Evolutionary conservation across 2,329 filamentous ascomycete genomes (phyloP).

Genomic region (Xylaria polymorpha): DNA sequence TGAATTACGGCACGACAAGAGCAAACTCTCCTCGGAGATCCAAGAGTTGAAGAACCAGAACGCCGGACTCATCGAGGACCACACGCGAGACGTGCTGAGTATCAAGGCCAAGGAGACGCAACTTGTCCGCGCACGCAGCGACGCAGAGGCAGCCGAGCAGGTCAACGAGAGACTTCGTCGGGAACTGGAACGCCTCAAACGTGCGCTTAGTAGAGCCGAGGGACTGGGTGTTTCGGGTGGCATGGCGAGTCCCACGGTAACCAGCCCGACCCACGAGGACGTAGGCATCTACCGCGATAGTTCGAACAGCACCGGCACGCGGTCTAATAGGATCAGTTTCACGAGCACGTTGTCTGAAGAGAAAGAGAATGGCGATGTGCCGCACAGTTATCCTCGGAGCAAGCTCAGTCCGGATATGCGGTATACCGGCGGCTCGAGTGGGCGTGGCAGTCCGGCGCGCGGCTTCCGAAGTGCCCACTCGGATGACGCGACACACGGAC

Average conservation of each 20-base stretch:
- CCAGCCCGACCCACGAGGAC: conserved; percentile 69
- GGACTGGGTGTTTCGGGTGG: conserved; percentile 57
- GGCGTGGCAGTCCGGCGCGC: conserved; percentile 69
- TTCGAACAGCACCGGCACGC: conserved; percentile 52
- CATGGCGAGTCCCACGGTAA: conserved; percentile 56
- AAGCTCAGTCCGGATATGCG: conserved; percentile 67
- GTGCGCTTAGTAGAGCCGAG: conserved; percentile 76
- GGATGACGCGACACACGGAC: conserved; percentile 43
- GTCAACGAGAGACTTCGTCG: conserved; percentile 84
- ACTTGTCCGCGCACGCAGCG: conserved; percentile 88
- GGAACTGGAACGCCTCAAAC: conserved; percentile 93
- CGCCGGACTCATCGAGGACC: conserved; percentile 94
- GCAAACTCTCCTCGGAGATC: conserved; percentile 85
- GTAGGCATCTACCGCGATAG: conserved; percentile 69
- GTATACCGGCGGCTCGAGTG: conserved; percentile 66
- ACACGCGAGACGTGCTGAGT: conserved; percentile 92
- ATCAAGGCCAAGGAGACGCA: conserved; percentile 99
- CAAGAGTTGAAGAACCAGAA: conserved; percentile 97
- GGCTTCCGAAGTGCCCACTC: conserved; percentile 59
- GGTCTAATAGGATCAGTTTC: conserved; percentile 69
- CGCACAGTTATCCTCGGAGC: conserved; percentile 57
- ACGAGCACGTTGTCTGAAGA: conserved; percentile 77
- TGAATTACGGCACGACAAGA: conserved; percentile 83
- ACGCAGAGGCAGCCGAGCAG: conserved; percentile 88
- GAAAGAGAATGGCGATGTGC: conserved; percentile 75